A percentile compares a stretch with the other conserved stretches of the same genome.
Conservation (phyloP, 495 filamentous ascomycete species). For the Podospora appendiculata region DNA sequence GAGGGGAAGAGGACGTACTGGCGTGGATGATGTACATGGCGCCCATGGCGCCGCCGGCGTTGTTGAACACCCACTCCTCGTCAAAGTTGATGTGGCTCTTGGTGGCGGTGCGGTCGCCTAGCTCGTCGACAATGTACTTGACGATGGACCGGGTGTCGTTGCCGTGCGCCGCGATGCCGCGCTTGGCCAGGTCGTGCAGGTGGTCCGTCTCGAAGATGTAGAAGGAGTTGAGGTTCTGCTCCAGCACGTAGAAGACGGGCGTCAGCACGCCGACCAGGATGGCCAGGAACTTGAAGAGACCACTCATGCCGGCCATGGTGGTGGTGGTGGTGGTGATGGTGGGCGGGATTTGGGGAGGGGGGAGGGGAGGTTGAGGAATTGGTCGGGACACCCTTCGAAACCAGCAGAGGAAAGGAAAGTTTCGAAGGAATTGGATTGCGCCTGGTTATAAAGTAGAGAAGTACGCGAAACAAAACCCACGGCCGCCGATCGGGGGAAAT, state of each 20-base stretch:
- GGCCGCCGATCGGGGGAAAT: too few species aligned
- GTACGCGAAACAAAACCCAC: too few species aligned
- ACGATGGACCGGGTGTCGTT: conserved; percentile 65
- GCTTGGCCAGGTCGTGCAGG: conserved; percentile 59
- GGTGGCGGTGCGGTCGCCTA: conserved; percentile 32
- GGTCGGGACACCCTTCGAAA: too few species aligned
- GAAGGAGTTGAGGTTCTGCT: conserved; percentile 62
- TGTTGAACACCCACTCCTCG: conserved; percentile 68
- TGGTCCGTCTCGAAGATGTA: conserved; percentile 68
- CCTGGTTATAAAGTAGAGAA: too few species aligned
- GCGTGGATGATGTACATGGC: conserved; percentile 86
- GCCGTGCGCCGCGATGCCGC: conserved; percentile 57
- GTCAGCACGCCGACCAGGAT: conserved; percentile 53
- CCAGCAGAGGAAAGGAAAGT: too few species aligned
- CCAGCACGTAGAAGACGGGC: conserved; percentile 53
- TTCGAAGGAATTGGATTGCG: too few species aligned
- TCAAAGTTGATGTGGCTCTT: conserved; percentile 47
- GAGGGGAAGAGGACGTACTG: conserved; percentile 32
- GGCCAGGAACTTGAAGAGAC: conserved; percentile 48
- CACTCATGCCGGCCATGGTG: conserved; percentile 13
- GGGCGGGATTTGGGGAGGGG: too few species aligned
- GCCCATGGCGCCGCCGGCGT: conserved; percentile 80
- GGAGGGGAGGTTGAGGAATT: too few species aligned
- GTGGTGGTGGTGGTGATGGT: too few species aligned
- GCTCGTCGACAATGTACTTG: conserved; percentile 53